Percentiles rank a stretch among this genome's conserved stretches.
These are phyloP conservation scores for Huntiella abstrusa DNA, from an alignment of 2,329 filamentous ascomycete genomes.

Conservation along the genomic window DNA sequence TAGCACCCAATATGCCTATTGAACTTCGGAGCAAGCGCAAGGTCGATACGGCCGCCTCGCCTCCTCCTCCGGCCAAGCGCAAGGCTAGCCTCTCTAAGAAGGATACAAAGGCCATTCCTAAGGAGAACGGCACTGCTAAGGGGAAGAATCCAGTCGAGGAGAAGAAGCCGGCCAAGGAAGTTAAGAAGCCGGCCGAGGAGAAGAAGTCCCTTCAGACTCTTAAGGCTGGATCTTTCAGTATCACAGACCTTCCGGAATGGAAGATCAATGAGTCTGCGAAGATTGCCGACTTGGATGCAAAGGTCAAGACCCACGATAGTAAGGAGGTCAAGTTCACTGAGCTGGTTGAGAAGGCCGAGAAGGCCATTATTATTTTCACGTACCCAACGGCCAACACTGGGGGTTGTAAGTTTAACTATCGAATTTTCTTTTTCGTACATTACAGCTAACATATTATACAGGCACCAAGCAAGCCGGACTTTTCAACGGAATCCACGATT, in stretches of 20 bases:
- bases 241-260: not conserved
- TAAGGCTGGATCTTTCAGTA: not conserved
- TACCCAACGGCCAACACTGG: conserved; percentile 91
- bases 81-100: conserved; percentile 19
- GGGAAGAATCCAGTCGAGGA: not conserved
- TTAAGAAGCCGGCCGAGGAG: not conserved
- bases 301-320: conserved; percentile 74
- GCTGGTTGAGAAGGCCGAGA: conserved; percentile 65
- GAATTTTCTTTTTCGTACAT: not conserved
- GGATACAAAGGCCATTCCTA: conserved; percentile 14
- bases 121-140: not conserved
- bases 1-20: conserved; percentile 28
- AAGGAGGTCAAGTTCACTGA: conserved; percentile 59
- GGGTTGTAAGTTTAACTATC: conserved; percentile 49
- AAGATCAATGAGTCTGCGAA: not conserved
- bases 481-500: conserved; percentile 70
- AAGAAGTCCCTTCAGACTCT: not conserved
- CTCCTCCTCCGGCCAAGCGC: conserved; percentile 22
- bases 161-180: not conserved
- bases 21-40: conserved; percentile 45
- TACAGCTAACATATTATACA: conserved; percentile 20
- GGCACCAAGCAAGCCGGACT: conserved; percentile 86
- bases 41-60: conserved; percentile 25
- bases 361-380: conserved; percentile 80
- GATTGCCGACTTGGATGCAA: conserved; percentile 35